Evolutionary conservation across 2,329 filamentous ascomycete species (phyloP), one percentile per base, ranked within the genome.

Genomic region (Cadophora sp.): DNA sequence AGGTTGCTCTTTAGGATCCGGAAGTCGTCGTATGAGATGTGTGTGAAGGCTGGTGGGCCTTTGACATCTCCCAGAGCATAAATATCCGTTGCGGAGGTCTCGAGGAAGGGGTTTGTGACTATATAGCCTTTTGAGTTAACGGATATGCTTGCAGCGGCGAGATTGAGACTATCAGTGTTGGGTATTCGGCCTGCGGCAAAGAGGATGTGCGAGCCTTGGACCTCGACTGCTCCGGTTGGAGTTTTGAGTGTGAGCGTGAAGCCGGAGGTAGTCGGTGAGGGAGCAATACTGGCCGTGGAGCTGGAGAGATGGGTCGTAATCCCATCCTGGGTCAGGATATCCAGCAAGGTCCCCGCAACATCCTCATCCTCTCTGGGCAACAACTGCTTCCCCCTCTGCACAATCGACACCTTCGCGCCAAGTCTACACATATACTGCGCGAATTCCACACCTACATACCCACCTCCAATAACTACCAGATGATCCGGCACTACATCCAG

Each of bases 21-120:
- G 73, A 81, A 86, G 76, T 87, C 84, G 75, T 87, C 84, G 77
- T 86, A 87, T 3, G 83, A 84, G 70, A 87, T 81, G 76, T 87
- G 85, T 1, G 85, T 87, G 74, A 87, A 87, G 16, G 83, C 83
- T 7, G 84, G 83, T 0, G 81, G 81, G 55, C 84, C 84, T 65
- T 86, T 84, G 60, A 83, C 81, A 70, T 87, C 85, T 40, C 85
- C 85, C 1, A 86, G 72, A 0, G 82, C 84, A 71, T 82, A 86
- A 24, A 87, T 76, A 51, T 77, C 79, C 0, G 77, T 69, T 0
- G 77, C 78, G 24, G 77, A 79, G 0, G 84, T 87, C 58, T 80
- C 77, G 4, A 87, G 82, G 66, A 77, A 79, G 8, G 82, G 76
- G 62, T 83, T 80, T 22, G 82, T 80, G 8, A 77, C 69, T 65